Evolutionary conservation across 805 yeast genomes (phyloP).

Genomic region (Nakazawaea ishiwadae): DNA sequence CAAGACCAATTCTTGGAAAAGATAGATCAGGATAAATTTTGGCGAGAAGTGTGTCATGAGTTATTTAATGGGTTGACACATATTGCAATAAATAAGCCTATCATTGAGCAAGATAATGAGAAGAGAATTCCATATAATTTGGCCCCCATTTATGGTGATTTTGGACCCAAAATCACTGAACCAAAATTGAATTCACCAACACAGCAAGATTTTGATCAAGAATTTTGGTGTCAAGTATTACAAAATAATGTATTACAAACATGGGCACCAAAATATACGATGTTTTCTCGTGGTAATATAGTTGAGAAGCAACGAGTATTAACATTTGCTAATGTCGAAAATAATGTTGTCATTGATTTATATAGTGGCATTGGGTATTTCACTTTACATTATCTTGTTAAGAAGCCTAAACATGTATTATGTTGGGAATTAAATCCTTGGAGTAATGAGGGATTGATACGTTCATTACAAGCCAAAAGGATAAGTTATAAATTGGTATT

Average conservation of each 20-base stretch:
- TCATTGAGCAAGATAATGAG: slow-evolving; percentile 27
- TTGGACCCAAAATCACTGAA: slow-evolving; percentile 42
- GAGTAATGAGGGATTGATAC: slow-evolving; percentile 67
- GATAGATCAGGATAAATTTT: slow-evolving; percentile 19
- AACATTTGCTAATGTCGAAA: slow-evolving; percentile 30
- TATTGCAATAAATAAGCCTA: slow-evolving; percentile 70
- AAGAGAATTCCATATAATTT: slow-evolving; percentile 60
- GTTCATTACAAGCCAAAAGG: slow-evolving; percentile 47
- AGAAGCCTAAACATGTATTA: slow-evolving; percentile 46
- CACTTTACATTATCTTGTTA: slow-evolving; percentile 58
- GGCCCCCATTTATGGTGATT: slow-evolving; percentile 58
- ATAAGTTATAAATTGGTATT: slow-evolving; percentile 33
- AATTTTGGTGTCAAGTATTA: slow-evolving; percentile 66
- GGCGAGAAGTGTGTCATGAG: slow-evolving; percentile 13
- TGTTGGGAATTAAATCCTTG: slow-evolving; percentile 88
- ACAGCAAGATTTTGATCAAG: slow-evolving; percentile 36
- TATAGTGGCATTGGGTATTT: slow-evolving; percentile 89
- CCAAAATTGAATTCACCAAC: slow-evolving; percentile 32
- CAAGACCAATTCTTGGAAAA: slow-evolving; percentile 5
- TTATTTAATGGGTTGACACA: slow-evolving; percentile 39
- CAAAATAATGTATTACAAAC: slow-evolving; percentile 75
- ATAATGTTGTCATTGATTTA: slow-evolving; percentile 54
- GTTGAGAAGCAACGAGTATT: slow-evolving; percentile 72
- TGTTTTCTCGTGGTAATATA: slow-evolving; percentile 86
- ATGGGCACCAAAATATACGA: slow-evolving; percentile 83